Base-by-base conservation (phyloP, 306 rosid genomes). In the Casuarina cunninghamiana region DNA sequence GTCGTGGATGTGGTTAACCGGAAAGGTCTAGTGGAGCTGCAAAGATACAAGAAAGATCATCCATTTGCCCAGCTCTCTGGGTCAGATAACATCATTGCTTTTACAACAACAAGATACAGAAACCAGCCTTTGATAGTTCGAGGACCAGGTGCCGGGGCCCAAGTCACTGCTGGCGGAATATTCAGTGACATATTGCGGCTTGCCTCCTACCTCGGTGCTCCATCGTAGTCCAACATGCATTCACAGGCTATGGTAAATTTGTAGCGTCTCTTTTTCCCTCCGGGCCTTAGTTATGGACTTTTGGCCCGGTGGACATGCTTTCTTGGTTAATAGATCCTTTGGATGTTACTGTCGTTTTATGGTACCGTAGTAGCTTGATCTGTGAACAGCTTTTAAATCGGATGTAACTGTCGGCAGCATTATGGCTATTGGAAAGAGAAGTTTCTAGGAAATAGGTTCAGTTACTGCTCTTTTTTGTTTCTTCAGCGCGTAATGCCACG, bases 131-230 rank as follows among this genome's bases (percentile, higher is more conserved):
- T 94, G 77, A 94, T 94, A 66, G 90, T 94, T 41, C 97, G 98
- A 5, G 98, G 98, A 6, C 97, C 98, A 2, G 98, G 98, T 50
- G 98, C 97, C 3, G 98, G 98, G 77, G 98, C 98, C 21, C 89
- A 95, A 88, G 98, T 95, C 76, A 95, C 98, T 6, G 98, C 98
- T 7, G 98, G 98, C 70, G 98, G 98, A 73, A 87, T 95, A 82
- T 95, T 95, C 81, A 86, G 97, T 43, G 98, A 95, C 73, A 85
- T 95, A 75, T 83, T 95, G 90, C 91, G 97, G 62, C 98, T 95
- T 69, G 98, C 98, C 55, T 95, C 98, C 1, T 95, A 92, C 77
- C 97, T 95, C 69, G 98, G 98, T 76, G 98, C 98, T 53, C 98
- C 98, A 41, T 95, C 98, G 46, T 95, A 93, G 80, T 43, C 32